Evolutionary conservation across 140 eudicot species (phyloP).

Genomic region (Senecio squalidus): DNA sequence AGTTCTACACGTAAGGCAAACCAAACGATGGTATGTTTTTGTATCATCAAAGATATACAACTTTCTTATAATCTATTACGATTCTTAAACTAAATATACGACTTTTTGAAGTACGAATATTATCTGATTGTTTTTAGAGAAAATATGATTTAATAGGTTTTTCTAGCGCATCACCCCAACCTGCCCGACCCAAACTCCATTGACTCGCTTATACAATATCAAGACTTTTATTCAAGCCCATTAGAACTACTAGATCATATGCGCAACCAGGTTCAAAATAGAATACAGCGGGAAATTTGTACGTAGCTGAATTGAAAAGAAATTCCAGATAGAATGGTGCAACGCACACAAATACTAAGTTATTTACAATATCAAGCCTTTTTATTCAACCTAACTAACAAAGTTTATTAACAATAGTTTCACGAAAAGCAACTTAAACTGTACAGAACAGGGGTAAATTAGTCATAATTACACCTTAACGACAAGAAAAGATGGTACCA

Average conservation of each 20-base stretch:
- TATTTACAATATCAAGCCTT: not conserved
- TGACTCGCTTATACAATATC: not conserved
- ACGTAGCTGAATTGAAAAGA: not conserved
- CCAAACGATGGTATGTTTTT: no score
- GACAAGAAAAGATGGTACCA: constrained; percentile 52
- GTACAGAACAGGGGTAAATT: not conserved
- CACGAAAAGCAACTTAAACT: not conserved
- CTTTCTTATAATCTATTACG: no score
- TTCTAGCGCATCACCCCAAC: no score
- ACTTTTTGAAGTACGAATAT: no score
- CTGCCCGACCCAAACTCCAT: no score
- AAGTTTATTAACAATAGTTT: not conserved
- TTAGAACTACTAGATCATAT: not conserved
- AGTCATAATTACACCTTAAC: constrained; percentile 20
- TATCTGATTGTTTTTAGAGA: no score
- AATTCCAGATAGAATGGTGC: not conserved
- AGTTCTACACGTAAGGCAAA: no score
- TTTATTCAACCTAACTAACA: not conserved
- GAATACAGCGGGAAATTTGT: not conserved
- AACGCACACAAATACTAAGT: not conserved
- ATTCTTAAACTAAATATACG: no score
- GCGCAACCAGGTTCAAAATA: not conserved
- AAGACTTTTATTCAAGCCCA: not conserved
- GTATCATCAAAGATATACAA: no score
- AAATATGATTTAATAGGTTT: no score